Conservation (phyloP, 306 rosid species). For the Pachyrhizus erosus region DNA sequence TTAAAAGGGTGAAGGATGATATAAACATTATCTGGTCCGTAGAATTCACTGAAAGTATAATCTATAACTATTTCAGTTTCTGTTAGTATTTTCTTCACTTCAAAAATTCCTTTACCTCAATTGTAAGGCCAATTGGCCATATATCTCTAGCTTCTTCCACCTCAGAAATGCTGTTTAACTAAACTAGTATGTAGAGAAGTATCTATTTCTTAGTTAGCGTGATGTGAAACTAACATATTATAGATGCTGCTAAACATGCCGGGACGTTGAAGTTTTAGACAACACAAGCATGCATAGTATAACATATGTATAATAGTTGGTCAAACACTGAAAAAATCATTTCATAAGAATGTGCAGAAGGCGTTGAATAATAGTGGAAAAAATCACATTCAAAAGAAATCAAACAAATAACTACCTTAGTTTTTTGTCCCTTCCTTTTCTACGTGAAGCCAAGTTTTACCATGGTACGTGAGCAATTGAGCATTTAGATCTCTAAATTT, state of each 20-base stretch:
- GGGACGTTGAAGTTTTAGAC: not conserved
- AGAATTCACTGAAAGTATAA: not conserved
- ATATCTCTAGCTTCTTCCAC: not conserved
- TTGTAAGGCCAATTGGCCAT: not conserved
- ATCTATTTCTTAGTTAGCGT: not conserved
- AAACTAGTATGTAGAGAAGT: not conserved
- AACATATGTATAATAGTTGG: not conserved
- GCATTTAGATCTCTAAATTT: constrained; percentile 8
- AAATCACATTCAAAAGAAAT: constrained; percentile 33
- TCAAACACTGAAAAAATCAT: not conserved
- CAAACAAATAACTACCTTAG: constrained; percentile 3
- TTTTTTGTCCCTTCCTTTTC: not conserved
- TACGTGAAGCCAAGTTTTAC: not conserved
- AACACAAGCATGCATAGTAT: not conserved
- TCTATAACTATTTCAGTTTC: not conserved
- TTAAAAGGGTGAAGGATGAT: not conserved
- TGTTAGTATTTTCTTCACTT: not conserved
- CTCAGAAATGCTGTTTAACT: not conserved
- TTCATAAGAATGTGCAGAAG: constrained; percentile 22
- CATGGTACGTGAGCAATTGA: constrained; percentile 13
- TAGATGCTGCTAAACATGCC: too few species aligned
- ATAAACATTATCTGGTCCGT: not conserved
- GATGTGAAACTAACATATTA: not conserved
- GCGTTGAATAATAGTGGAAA: not conserved
- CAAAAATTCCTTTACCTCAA: not conserved